phyloP scores from a whole-genome alignment of 768 basidiomycete species.

The Suillus subalutaceus region DNA sequence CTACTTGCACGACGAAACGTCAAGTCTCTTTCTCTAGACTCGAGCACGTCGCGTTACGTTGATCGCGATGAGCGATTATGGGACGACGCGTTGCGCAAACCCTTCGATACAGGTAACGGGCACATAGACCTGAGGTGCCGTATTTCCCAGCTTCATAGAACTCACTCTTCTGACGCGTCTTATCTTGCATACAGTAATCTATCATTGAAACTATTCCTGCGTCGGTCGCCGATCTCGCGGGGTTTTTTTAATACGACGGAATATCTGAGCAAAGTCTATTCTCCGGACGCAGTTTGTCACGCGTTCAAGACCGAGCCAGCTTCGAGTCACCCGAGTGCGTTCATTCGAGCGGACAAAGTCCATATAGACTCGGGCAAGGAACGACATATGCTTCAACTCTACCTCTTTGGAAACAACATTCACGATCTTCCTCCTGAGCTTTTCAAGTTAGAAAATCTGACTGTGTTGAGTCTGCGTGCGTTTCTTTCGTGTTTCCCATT shows the following conservation, averaged over 20 bases:
- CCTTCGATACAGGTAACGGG: slow-evolving; percentile 51
- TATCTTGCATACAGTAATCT: slow-evolving; percentile 32
- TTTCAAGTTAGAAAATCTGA: slow-evolving; percentile 58
- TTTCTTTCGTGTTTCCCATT: slow-evolving; percentile 15
- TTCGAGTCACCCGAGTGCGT: slow-evolving; percentile 21
- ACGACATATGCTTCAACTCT: slow-evolving; percentile 57
- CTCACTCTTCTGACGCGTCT: slow-evolving; percentile 7
- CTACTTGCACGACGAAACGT: slow-evolving; percentile 15
- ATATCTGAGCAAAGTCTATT: slow-evolving; percentile 32
- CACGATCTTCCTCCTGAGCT: slow-evolving; percentile 56
- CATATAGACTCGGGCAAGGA: slow-evolving; percentile 38
- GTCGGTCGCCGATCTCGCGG: slow-evolving; percentile 46
- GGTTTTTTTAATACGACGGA: slow-evolving; percentile 48
- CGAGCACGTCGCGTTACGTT: slow-evolving; percentile 21
- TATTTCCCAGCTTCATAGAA: slow-evolving; percentile 16
- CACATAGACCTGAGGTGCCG: slow-evolving; percentile 58
- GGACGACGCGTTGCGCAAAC: slow-evolving; percentile 47
- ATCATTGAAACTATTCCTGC: slow-evolving; percentile 51
- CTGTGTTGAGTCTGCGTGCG: slow-evolving; percentile 67
- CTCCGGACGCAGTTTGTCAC: slow-evolving; percentile 32
- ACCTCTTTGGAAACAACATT: slow-evolving; percentile 58
- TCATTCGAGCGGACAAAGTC: slow-evolving; percentile 32
- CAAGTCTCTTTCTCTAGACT: slow-evolving; percentile 16
- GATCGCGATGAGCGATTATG: slow-evolving; percentile 44
- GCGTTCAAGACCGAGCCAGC: slow-evolving; percentile 39